Evolutionary conservation across 2,329 filamentous ascomycete genomes (phyloP).

Genomic region (Xylariaceae sp.): DNA sequence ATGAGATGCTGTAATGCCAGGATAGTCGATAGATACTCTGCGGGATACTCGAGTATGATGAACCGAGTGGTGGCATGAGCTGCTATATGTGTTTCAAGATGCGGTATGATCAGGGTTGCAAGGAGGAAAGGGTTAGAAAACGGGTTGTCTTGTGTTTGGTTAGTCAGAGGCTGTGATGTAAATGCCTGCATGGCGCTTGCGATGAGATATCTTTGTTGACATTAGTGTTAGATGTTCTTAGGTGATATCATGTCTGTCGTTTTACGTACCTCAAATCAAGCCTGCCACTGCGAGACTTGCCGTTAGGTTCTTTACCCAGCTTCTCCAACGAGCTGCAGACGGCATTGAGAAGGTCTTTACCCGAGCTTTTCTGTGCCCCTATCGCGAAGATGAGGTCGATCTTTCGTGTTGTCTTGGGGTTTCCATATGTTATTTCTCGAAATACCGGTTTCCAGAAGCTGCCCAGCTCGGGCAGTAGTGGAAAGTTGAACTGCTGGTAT

Average conservation of each 20-base stretch:
- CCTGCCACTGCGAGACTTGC: constrained; percentile 48
- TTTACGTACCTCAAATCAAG: constrained; percentile 52
- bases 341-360: constrained; percentile 43
- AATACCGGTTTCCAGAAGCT: constrained; percentile 52
- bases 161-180: constrained; percentile 45
- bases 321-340: constrained; percentile 51
- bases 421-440: constrained; percentile 33
- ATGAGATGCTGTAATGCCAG: constrained; percentile 54
- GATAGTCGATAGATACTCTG: constrained; percentile 51
- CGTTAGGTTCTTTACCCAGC: constrained; percentile 47
- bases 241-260: background rate
- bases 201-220: constrained; percentile 48
- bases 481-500: constrained; percentile 45
- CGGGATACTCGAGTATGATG: constrained; percentile 54
- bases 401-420: constrained; percentile 34
- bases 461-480: constrained; percentile 44
- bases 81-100: constrained; percentile 55
- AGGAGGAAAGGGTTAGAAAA: constrained; percentile 50
- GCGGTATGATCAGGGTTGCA: constrained; percentile 54
- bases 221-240: constrained; percentile 5
- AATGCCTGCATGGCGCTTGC: constrained; percentile 56
- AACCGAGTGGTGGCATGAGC: constrained; percentile 49
- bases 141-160: constrained; percentile 49
- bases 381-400: constrained; percentile 57
- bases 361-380: constrained; percentile 51